A percentile compares a stretch with the other conserved stretches of the same genome.
phyloP scores from a whole-genome alignment of 148 eudicot genomes.

The Spergularia bocconei region DNA sequence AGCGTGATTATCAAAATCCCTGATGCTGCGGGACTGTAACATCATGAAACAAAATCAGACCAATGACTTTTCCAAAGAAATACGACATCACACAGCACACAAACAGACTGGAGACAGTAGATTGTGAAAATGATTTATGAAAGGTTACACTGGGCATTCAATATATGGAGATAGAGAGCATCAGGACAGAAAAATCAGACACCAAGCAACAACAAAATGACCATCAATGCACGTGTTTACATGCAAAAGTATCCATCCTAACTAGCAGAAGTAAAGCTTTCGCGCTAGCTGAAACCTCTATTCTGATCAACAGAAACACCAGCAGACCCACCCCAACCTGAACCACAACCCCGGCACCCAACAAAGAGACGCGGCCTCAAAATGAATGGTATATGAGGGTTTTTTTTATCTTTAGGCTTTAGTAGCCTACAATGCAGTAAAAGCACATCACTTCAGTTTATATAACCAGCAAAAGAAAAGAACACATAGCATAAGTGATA shows the following conservation, averaged over 20 bases:
- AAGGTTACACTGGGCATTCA: not conserved
- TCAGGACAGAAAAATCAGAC: not conserved
- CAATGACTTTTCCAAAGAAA: not conserved
- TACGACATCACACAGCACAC: not conserved
- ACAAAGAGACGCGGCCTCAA: not conserved
- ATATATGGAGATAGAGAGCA: not conserved
- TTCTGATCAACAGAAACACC: not conserved
- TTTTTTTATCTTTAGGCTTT: not conserved
- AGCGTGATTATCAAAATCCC: conserved; percentile 85
- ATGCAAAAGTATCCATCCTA: not conserved
- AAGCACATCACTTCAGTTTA: not conserved
- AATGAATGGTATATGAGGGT: not conserved
- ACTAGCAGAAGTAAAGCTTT: not conserved
- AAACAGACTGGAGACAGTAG: not conserved
- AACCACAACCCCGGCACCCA: not conserved
- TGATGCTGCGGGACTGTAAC: conserved; percentile 69
- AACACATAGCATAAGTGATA: too few relatives aligned
- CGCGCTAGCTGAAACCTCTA: too few relatives aligned
- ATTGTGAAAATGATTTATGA: not conserved
- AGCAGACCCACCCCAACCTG: not conserved
- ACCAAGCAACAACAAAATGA: not conserved
- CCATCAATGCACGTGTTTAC: not conserved
- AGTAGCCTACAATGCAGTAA: not conserved
- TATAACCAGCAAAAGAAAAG: not conserved
- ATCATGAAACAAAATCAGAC: conserved; percentile 18